Conservation (phyloP, 306 rosid species). For the Erythrophleum fordii region DNA sequence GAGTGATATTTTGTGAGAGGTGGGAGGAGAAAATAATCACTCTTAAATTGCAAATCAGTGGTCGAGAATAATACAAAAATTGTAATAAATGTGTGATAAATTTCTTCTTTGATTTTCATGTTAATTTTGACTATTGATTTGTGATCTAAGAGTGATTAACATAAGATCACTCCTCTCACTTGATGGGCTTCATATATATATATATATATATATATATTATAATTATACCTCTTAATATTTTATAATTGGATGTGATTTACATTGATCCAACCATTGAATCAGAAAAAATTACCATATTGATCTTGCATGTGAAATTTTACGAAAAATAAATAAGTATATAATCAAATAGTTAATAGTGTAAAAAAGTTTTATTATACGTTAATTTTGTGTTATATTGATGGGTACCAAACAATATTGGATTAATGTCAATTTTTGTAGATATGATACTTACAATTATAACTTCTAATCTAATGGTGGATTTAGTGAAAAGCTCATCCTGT, state of each 20-base stretch:
- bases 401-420: not conserved
- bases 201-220: too few species aligned
- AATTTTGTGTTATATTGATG: not conserved
- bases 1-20: not conserved
- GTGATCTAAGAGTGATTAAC: not conserved
- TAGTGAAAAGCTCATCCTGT: too few species aligned
- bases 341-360: not conserved
- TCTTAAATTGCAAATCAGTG: not conserved
- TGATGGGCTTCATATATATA: not conserved
- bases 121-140: not conserved
- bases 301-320: not conserved
- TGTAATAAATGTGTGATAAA: not conserved
- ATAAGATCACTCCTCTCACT: not conserved
- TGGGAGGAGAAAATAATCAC: not conserved
- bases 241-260: not conserved
- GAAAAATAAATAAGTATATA: not conserved
- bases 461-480: not conserved
- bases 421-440: not conserved
- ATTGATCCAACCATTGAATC: not conserved
- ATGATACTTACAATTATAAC: not conserved
- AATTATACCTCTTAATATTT: not conserved
- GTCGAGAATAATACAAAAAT: not conserved
- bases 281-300: not conserved
- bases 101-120: not conserved
- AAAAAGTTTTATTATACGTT: not conserved